Conservation (phyloP, 768 basidiomycete genomes). For the Suillus variegatus region DNA sequence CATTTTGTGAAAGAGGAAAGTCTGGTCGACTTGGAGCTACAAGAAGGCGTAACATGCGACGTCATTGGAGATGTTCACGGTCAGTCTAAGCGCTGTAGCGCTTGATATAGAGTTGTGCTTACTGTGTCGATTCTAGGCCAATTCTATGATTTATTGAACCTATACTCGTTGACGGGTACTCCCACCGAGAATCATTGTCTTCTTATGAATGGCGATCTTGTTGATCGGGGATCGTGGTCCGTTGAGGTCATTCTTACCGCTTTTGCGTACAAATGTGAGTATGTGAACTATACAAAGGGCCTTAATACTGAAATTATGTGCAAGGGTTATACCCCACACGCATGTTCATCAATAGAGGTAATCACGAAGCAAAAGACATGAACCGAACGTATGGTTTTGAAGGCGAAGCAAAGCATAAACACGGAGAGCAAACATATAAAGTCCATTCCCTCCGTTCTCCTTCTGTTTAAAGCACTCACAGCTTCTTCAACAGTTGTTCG, state of each 20-base stretch:
- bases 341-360: constrained; percentile 95
- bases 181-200: constrained; percentile 85
- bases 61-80: constrained; percentile 98
- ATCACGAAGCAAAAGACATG: constrained; percentile 98
- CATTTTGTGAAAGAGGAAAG: constrained; percentile 78
- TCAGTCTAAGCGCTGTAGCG: constrained; percentile 31
- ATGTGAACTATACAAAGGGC: constrained; percentile 4
- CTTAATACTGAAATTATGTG: constrained; percentile 13
- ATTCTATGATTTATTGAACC: constrained; percentile 91
- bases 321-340: constrained; percentile 87
- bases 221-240: constrained; percentile 96
- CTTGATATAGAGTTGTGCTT: neutral
- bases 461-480: constrained; percentile 5
- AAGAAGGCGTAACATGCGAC: constrained; percentile 81
- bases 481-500: constrained; percentile 65
- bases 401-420: constrained; percentile 95
- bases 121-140: constrained; percentile 57
- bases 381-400: constrained; percentile 93
- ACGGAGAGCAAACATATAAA: constrained; percentile 94
- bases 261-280: constrained; percentile 92
- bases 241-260: constrained; percentile 91
- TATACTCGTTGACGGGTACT: constrained; percentile 82
- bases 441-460: constrained; percentile 33
- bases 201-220: constrained; percentile 94
- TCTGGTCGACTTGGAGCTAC: constrained; percentile 73